phyloP scores from a whole-genome alignment of 352 stramenopile species.

The Salisapilia sapeloensis region DNA sequence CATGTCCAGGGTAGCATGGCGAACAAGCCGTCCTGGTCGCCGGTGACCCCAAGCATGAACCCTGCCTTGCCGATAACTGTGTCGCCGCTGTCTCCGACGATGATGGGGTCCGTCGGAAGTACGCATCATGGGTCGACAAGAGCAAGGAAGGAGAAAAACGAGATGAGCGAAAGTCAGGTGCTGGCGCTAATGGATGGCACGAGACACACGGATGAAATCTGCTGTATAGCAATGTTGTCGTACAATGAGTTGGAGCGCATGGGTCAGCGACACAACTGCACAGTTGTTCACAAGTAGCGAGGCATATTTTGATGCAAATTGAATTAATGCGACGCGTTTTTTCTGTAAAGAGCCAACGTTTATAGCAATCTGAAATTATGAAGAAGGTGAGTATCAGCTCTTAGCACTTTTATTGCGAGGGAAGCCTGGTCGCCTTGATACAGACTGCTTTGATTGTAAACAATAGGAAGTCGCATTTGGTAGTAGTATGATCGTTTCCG shows the following conservation, averaged over 20 bases:
- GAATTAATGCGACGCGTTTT: no score
- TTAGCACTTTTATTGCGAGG: background rate
- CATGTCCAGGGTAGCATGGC: constrained; percentile 7
- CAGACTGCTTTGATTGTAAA: no score
- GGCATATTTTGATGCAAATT: no score
- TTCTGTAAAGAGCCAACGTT: no score
- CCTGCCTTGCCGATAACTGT: no score
- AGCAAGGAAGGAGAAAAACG: constrained; percentile 3
- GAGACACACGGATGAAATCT: constrained; percentile 78
- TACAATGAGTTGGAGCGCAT: constrained; percentile 50
- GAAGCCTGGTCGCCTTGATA: no score
- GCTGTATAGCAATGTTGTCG: constrained; percentile 43
- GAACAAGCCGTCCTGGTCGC: constrained; percentile 6
- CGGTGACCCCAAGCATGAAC: constrained; percentile 10
- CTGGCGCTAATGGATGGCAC: constrained; percentile 68
- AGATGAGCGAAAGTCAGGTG: constrained; percentile 33
- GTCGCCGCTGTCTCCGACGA: constrained; percentile 13
- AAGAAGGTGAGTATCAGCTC: background rate
- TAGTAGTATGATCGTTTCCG: no score
- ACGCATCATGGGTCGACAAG: constrained; percentile 7
- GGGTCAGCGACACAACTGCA: constrained; percentile 52
- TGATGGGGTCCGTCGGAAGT: constrained; percentile 4
- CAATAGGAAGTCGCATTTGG: no score
- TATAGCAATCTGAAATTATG: no score
- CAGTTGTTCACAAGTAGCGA: constrained; percentile 49